A percentile compares a stretch with the other conserved stretches of the same genome.
These are phyloP conservation scores for Aspergillus spinulosporus DNA, from an alignment of 2,329 filamentous ascomycete species.

Conservation along the genomic window DNA sequence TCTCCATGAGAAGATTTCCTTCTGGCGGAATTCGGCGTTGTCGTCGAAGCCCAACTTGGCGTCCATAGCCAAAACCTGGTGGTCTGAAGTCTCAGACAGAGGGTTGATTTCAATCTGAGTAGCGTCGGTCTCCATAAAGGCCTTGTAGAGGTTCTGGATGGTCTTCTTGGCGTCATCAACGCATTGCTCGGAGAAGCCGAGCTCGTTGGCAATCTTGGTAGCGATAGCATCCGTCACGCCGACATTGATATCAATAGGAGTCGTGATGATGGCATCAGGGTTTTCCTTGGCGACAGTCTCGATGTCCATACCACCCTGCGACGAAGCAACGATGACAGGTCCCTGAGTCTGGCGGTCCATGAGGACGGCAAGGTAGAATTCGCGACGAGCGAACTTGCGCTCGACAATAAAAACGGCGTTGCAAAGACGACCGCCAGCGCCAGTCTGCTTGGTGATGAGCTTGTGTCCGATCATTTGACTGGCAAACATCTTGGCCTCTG, in stretches of 20 bases:
- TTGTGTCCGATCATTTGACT: conserved; percentile 99
- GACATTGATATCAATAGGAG: conserved; percentile 86
- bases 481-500: conserved; percentile 94
- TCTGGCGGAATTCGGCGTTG: conserved; percentile 97
- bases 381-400: conserved; percentile 97
- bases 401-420: conserved; percentile 98
- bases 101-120: conserved; percentile 99
- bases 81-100: conserved; percentile 94
- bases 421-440: conserved; percentile 88
- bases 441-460: conserved; percentile 99
- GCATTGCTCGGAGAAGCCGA: conserved; percentile 98
- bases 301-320: conserved; percentile 99
- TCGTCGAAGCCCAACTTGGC: conserved; percentile 99
- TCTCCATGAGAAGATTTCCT: conserved; percentile 92
- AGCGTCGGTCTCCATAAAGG: conserved; percentile 97
- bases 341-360: conserved; percentile 93
- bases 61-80: conserved; percentile 98
- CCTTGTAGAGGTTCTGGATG: conserved; percentile 98
- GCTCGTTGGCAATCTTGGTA: conserved; percentile 80
- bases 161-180: conserved; percentile 92
- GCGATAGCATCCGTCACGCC: conserved; percentile 97
- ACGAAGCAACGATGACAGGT: conserved; percentile 95
- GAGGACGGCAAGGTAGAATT: conserved; percentile 98
- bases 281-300: conserved; percentile 97
- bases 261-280: conserved; percentile 93